Evolutionary conservation across 306 rosid genomes (phyloP), one percentile per base, ranked within the genome.

Genomic region (Sindora glabra): DNA sequence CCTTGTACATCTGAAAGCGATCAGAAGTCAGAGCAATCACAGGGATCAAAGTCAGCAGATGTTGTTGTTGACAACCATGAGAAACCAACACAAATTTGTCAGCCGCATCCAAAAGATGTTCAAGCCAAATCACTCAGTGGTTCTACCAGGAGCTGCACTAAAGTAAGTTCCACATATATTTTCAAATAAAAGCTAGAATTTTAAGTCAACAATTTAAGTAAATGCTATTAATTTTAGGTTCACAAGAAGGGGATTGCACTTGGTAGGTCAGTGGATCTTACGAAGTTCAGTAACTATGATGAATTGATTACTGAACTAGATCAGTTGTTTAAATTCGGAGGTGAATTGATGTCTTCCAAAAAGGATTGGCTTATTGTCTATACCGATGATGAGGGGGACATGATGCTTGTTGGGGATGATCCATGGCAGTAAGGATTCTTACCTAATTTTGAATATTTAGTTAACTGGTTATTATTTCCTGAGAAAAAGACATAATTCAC

Each of bases 351-450:
- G 51, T 81, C 81, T 49, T 80, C 86, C 1, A 73, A 57, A 57
- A 92, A 84, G 79, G 84, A 82, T 42, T 92, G 96, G 99, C 73
- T 89, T 64, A 70, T 89, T 53, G 95, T 92, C 30, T 92, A 80
- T 61, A 92, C 96, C 0, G 99, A 92, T 15, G 82, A 86, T 45
- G 99, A 92, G 75, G 95, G 85, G 8, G 99, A 92, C 73, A 89
- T 86, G 90, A 92, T 92, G 99, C 99, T 92, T 60, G 99, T 86
- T 60, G 99, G 99, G 22, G 99, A 92, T 64, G 99, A 92, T 80
- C 99, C 99, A 0, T 92, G 96, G 99, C 95, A 66, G 99, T 92
- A 86, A 83, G 99, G 40, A 73, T 59, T 48, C 37, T 8, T 55
- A 2, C 60, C 45, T 69, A 33, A 41, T 29, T 39, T 11, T 24